Evolutionary conservation across 257 asterid species (phyloP).

Genomic region (Solanum neorickii): DNA sequence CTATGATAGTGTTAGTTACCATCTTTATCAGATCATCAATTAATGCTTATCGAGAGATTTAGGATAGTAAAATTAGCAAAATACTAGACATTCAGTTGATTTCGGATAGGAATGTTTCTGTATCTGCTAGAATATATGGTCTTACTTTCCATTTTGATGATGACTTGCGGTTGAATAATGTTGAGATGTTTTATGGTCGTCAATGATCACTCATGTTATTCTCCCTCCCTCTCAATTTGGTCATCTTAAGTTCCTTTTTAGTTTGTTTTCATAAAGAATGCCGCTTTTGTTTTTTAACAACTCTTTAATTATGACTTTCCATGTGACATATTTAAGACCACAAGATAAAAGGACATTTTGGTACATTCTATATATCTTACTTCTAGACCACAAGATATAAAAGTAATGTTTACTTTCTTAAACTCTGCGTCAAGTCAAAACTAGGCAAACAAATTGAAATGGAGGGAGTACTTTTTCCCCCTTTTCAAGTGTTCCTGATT

Average conservation of each 20-base stretch:
- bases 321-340: neutral
- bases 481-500: neutral
- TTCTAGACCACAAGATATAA: neutral
- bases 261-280: neutral
- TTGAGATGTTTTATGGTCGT: neutral
- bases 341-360: neutral
- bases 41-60: neutral
- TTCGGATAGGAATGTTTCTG: neutral
- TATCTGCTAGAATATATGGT: neutral
- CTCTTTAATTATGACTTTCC: neutral
- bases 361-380: neutral
- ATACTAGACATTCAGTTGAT: conserved; percentile 55
- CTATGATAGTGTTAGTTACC: neutral
- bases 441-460: neutral
- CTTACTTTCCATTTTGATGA: neutral
- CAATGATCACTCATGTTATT: neutral
- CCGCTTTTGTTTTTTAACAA: neutral
- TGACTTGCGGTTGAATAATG: neutral
- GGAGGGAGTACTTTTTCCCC: neutral
- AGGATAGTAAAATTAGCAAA: conserved; percentile 70
- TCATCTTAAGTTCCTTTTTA: neutral
- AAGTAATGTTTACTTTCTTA: neutral
- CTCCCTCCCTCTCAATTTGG: neutral
- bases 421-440: neutral
- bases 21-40: neutral